phyloP scores from a whole-genome alignment of 257 asterid genomes.

The Knoxia roxburghii region DNA sequence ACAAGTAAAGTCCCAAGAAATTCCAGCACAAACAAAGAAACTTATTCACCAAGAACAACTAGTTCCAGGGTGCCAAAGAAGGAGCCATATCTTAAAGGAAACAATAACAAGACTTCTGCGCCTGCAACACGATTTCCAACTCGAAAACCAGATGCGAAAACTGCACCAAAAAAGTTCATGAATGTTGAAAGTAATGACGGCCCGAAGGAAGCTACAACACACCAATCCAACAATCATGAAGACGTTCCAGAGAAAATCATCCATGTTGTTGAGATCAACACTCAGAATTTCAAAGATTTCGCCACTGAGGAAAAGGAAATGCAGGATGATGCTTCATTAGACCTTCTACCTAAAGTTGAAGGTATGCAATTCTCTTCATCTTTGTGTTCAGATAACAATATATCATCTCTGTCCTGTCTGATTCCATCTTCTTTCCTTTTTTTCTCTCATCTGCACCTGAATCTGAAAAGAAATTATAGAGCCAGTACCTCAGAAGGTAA shows the following conservation, averaged over 20 bases:
- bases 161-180: not conserved
- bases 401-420: not conserved
- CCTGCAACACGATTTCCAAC: not conserved
- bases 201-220: slow-evolving; percentile 1
- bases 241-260: slow-evolving; percentile 37
- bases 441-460: slow-evolving; percentile 2
- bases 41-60: not conserved
- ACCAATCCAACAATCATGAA: slow-evolving; percentile 18
- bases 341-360: not conserved
- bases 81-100: not conserved
- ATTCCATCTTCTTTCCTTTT: not conserved
- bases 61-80: slow-evolving; percentile 7
- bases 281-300: slow-evolving; percentile 4
- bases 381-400: not conserved
- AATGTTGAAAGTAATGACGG: slow-evolving; percentile 14
- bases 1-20: slow-evolving; percentile 7
- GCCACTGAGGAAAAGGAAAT: slow-evolving; percentile 18
- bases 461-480: not conserved
- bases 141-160: not conserved
- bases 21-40: slow-evolving; percentile 9
- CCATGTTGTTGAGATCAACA: slow-evolving; percentile 18
- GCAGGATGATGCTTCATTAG: not conserved
- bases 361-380: not conserved
- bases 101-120: not conserved
- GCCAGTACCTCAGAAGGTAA: not conserved